A percentile compares a stretch with the other conserved stretches of the same genome.
Evolutionary conservation across 2,329 filamentous ascomycete species (phyloP).

Genomic region (Pseudogymnoascus sp.): DNA sequence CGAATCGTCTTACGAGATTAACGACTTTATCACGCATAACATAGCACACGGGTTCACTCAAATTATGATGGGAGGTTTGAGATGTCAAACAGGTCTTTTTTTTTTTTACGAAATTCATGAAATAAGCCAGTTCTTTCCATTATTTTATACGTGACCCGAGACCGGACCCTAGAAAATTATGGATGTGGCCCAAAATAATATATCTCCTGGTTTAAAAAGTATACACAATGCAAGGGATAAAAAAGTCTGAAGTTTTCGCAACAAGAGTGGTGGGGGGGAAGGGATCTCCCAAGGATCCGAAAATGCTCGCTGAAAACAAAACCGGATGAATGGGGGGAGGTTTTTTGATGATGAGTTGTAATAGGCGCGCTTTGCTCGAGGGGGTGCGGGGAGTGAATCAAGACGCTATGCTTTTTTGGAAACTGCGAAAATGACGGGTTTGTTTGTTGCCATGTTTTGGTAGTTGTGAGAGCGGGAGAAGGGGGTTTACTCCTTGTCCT

Average conservation of each 20-base stretch:
- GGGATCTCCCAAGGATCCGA: constrained; percentile 2
- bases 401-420: neutral
- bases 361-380: neutral
- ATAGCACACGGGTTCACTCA: constrained; percentile 9
- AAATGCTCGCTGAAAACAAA: constrained; percentile 2
- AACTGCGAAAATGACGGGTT: neutral
- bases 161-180: constrained; percentile 9
- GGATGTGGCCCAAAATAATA: constrained; percentile 12
- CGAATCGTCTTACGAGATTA: neutral
- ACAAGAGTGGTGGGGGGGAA: neutral
- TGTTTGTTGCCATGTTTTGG: neutral
- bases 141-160: constrained; percentile 1
- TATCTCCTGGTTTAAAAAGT: constrained; percentile 4
- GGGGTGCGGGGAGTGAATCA: neutral
- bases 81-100: neutral
- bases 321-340: constrained; percentile 2
- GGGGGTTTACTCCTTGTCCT: constrained; percentile 41
- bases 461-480: neutral
- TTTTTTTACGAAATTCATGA: constrained; percentile 4
- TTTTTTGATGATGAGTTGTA: neutral
- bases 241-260: neutral
- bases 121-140: neutral
- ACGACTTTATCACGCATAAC: constrained; percentile 9
- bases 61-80: neutral
- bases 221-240: constrained; percentile 11